Evolutionary conservation across 1,284 basidiomycete species (phyloP).

Genomic region (Ustilago loliicola): DNA sequence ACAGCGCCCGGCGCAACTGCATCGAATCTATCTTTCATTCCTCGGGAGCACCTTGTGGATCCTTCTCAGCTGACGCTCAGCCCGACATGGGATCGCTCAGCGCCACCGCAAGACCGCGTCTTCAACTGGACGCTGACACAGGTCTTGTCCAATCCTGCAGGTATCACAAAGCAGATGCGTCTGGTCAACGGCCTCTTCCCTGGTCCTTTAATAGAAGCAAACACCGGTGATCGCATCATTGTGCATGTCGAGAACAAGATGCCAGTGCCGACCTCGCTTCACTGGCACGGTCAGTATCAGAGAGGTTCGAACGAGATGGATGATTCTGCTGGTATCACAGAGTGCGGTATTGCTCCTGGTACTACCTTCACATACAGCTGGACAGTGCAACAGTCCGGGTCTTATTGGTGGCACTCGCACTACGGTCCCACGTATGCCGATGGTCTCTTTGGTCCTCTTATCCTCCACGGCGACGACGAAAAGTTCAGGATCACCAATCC

Average conservation of each 20-base stretch:
- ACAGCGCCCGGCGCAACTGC: slow-evolving; percentile 31
- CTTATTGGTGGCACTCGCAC: slow-evolving; percentile 72
- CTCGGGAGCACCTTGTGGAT: slow-evolving; percentile 34
- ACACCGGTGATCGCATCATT: slow-evolving; percentile 60
- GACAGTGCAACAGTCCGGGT: slow-evolving; percentile 69
- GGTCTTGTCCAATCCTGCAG: slow-evolving; percentile 51
- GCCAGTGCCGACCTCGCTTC: slow-evolving; percentile 44
- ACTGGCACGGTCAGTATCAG: slow-evolving; percentile 68
- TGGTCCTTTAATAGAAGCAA: slow-evolving; percentile 58
- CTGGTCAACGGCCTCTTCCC: slow-evolving; percentile 59
- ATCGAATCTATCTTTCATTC: slow-evolving; percentile 55
- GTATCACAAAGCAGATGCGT: slow-evolving; percentile 55
- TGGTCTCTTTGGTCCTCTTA: slow-evolving; percentile 65
- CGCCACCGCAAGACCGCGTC: slow-evolving; percentile 46
- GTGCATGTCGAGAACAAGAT: slow-evolving; percentile 59
- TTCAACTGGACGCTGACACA: slow-evolving; percentile 58
- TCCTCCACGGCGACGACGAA: slow-evolving; percentile 68
- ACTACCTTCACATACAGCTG: slow-evolving; percentile 56
- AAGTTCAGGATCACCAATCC: slow-evolving; percentile 38
- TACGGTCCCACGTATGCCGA: slow-evolving; percentile 61
- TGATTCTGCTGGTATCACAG: slow-evolving; percentile 61
- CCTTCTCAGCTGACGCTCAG: slow-evolving; percentile 47
- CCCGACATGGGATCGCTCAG: slow-evolving; percentile 51
- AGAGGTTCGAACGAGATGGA: slow-evolving; percentile 62
- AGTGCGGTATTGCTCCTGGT: slow-evolving; percentile 66